Evolutionary conservation across 257 asterid species (phyloP), one percentile per base, ranked within the genome.

Genomic region (Penstemon newberryi): DNA sequence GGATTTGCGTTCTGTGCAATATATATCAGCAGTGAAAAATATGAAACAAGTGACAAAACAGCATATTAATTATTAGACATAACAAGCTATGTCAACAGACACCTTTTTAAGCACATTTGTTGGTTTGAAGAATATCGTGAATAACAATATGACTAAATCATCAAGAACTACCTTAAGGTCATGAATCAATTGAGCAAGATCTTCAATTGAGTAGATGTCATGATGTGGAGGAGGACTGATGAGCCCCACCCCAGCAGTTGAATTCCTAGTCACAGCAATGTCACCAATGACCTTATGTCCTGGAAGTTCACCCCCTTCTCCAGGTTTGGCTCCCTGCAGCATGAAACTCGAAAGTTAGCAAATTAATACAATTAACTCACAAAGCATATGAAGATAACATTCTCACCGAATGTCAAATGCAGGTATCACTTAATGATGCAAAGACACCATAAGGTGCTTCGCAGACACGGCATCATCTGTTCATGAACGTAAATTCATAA

Each of bases 291-390:
- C 99, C 83, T 94, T 94, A 80, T 94, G 99, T 25, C 99, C 99
- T 25, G 99, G 99, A 75, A 94, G 99, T 87, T 94, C 99, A 83
- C 99, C 99, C 42, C 99, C 99, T 81, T 94, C 99, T 67, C 99
- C 99, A 51, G 99, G 99, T 79, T 94, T 94, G 5, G 99, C 99
- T 77, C 99, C 99, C 99, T 93, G 90, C 67, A 75, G 64, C 56
- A 72, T 43, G 63, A 52, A 81, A 79, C 62, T 53, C 73, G 40
- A 56, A 63, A 73, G 64, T 87, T 63, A 77, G 69, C 51, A 40
- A 65, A 37, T 56, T 44, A 46, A n/a, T 50, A 55, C 39, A 38
- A 59, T 57, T 41, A 64, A 56, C 50, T 37, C 39, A 65, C 11
- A 1, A 25, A 25, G 33, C 71, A 58, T 73, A 56, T 49, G 64